Evolutionary conservation across 305 asterid species (phyloP).

Genomic region (Rubia tinctorum): DNA sequence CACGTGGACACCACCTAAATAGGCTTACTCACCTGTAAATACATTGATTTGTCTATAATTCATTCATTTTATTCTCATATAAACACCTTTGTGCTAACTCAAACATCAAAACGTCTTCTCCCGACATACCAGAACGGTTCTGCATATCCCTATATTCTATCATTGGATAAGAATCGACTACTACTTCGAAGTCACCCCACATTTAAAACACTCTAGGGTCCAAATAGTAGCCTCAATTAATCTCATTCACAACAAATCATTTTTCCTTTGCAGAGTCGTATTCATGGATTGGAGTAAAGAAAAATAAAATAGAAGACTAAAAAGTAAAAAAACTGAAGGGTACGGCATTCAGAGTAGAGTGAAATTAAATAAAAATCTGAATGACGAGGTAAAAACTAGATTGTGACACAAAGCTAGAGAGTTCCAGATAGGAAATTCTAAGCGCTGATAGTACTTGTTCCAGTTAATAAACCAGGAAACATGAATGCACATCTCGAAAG

Average conservation of each 20-base stretch:
- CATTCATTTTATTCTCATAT: too few relatives aligned
- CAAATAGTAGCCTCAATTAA: neutral
- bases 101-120: too few relatives aligned
- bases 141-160: too few relatives aligned
- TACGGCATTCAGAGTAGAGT: neutral
- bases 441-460: slow-evolving; percentile 5
- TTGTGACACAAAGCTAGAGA: slow-evolving; percentile 1
- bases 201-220: neutral
- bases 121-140: too few relatives aligned
- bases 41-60: too few relatives aligned
- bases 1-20: too few relatives aligned
- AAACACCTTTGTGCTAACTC: too few relatives aligned
- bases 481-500: slow-evolving; percentile 17
- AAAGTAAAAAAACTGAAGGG: neutral
- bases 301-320: neutral
- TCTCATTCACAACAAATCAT: neutral
- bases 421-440: slow-evolving; percentile 15
- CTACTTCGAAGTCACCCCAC: too few relatives aligned
- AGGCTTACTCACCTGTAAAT: too few relatives aligned
- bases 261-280: neutral
- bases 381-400: neutral
- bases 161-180: too few relatives aligned
- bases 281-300: neutral
- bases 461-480: slow-evolving; percentile 19
- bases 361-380: neutral